A percentile compares a stretch with the other conserved stretches of the same genome.
Evolutionary conservation across 176 grass and related monocot genomes (phyloP).

Genomic region (Oryza punctata): DNA sequence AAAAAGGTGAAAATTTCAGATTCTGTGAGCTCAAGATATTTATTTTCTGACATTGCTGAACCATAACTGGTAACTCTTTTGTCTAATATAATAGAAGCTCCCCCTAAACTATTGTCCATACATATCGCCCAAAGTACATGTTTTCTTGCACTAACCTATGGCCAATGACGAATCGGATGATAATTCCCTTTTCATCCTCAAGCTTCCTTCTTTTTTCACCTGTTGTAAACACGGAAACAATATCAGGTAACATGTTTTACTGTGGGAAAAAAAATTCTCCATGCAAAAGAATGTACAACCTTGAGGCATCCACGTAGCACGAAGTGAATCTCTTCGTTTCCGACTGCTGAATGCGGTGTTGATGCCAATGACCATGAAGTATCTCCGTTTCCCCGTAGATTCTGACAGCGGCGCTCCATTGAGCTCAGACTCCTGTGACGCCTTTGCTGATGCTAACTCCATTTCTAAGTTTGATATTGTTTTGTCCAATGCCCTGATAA

Average conservation of each 20-base stretch:
- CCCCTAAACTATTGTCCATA: background rate
- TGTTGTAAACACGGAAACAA: conserved; percentile 12
- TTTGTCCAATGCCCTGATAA: conserved; percentile 71
- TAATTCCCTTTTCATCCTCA: conserved; percentile 91
- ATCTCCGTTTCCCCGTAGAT: conserved; percentile 48
- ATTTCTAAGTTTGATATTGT: conserved; percentile 89
- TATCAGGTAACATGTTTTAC: background rate
- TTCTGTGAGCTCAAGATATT: background rate
- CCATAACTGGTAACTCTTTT: background rate
- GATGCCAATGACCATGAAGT: conserved; percentile 87
- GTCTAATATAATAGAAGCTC: background rate
- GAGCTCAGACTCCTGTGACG: conserved; percentile 59
- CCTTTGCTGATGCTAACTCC: conserved; percentile 80
- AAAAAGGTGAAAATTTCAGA: background rate
- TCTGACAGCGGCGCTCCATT: conserved; percentile 47
- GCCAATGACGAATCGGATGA: conserved; percentile 88
- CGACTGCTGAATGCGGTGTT: conserved; percentile 96
- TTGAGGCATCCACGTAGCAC: conserved; percentile 95
- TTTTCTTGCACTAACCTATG: conserved; percentile 58
- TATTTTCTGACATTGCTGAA: background rate
- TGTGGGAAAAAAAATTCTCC: too few species aligned
- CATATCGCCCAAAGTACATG: background rate
- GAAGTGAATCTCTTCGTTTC: conserved; percentile 84
- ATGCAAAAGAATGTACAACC: conserved; percentile 44
- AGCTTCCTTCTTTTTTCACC: conserved; percentile 76